Conservation (phyloP, 148 eudicot species). For the Rhododendron mucronatum region DNA sequence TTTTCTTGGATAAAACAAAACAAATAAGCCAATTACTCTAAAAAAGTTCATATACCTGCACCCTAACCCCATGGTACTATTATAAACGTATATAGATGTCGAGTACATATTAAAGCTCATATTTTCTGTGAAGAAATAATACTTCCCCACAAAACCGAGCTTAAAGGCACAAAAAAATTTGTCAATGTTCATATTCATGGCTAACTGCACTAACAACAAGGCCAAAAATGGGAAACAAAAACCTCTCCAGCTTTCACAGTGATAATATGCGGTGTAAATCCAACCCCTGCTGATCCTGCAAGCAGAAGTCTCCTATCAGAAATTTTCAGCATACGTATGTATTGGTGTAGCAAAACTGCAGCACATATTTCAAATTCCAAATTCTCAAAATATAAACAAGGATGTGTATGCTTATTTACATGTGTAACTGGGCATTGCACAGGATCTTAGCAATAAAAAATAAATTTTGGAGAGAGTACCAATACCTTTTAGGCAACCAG, state of each 20-base stretch:
- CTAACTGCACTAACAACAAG: neutral
- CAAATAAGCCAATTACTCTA: neutral
- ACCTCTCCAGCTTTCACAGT: constrained; percentile 52
- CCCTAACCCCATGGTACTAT: neutral
- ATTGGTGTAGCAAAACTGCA: neutral
- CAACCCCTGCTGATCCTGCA: constrained; percentile 51
- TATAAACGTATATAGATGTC: neutral
- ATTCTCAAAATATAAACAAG: neutral
- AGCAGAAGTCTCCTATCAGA: constrained; percentile 1
- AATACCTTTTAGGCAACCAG: neutral
- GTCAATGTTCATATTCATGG: neutral
- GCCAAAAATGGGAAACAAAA: neutral
- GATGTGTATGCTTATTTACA: neutral
- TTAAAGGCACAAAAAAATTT: neutral
- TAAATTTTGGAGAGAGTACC: neutral
- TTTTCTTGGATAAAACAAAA: neutral
- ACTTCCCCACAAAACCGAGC: neutral
- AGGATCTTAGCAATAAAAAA: neutral
- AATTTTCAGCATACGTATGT: neutral
- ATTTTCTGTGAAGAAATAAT: neutral
- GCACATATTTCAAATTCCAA: neutral
- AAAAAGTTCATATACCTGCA: neutral
- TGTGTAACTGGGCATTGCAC: neutral
- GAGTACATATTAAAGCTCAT: neutral
- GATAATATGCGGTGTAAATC: constrained; percentile 50